These are phyloP conservation scores for Corylus avellana DNA, from an alignment of 306 rosid genomes.

Conservation along the genomic window DNA sequence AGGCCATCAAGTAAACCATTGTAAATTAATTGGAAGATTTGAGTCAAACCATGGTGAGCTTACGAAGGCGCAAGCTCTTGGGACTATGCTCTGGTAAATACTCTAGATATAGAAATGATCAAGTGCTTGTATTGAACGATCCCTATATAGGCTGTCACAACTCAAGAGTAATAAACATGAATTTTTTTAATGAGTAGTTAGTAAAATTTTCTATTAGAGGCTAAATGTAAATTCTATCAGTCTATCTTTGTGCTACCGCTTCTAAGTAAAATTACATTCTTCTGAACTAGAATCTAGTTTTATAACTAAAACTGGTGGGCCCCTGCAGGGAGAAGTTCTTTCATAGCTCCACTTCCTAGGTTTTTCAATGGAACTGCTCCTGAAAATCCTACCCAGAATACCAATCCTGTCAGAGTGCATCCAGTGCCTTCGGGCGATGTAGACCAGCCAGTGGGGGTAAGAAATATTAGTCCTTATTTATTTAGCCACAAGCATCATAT, in stretches of 20 bases:
- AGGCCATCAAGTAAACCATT: conserved; percentile 10
- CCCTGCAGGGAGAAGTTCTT: conserved; percentile 65
- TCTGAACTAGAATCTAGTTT: conserved; percentile 8
- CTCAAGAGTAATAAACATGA: neutral
- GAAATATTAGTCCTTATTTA: conserved; percentile 29
- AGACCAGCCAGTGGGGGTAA: conserved; percentile 50
- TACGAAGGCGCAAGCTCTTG: conserved; percentile 93
- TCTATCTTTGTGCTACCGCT: neutral
- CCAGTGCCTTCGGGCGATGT: conserved; percentile 50
- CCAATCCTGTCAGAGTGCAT: conserved; percentile 52
- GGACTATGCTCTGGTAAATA: conserved; percentile 79
- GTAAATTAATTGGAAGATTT: conserved; percentile 30
- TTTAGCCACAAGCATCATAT: conserved; percentile 16
- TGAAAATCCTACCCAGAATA: conserved; percentile 34
- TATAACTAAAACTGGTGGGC: conserved; percentile 25
- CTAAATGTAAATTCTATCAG: neutral
- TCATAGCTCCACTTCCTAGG: conserved; percentile 57
- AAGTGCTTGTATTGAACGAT: neutral
- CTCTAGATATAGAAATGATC: neutral
- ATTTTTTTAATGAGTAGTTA: neutral
- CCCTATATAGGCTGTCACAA: neutral
- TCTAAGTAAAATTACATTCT: conserved; percentile 7
- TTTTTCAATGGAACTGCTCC: conserved; percentile 43
- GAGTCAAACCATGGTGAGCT: conserved; percentile 75
- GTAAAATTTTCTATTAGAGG: neutral